Evolutionary conservation across 345 rosid species (phyloP), one percentile per base, ranked within the genome.

Genomic region (Hypericum androsaemum): DNA sequence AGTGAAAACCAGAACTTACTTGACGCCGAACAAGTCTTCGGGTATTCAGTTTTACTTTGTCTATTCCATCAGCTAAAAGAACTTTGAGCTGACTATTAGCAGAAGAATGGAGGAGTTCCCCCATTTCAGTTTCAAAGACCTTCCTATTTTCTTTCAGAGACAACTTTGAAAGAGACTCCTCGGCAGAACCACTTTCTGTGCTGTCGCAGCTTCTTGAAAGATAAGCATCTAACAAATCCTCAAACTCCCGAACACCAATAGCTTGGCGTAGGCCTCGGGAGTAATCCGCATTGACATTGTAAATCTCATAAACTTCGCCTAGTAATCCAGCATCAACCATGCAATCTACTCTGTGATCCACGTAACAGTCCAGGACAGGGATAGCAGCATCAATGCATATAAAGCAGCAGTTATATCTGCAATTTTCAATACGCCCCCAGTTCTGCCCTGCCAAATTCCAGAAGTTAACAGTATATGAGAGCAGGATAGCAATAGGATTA

Each of bases 161-260:
- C 28, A 35, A 28, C 63, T 14, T 35, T 61, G 47, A 49, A 7
- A 17, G 56, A 49, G 69, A 62, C 12, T 59, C 69, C 13, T 44
- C 41, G 6, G 12, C 50, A n/a, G 67, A 53, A 58, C 52, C 61
- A 57, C 35, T 37, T 47, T n/a, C 63, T 45, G 41, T 35, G 42
- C 54, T 47, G 49, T 53, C 14, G 37, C 61, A 62, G 36, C 46
- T 38, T 3, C 46, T 65, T 0, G 57, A 54, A 60, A 66, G 64
- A 69, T 71, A 67, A 50, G 47, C 36, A 39, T 59, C 64, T 48
- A 92, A 66, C 70, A 83, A 74, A 39, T 75, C 71, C 58, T 81
- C 80, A 62, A 92, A 92, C 60, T 92, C 98, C 56, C 84, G 67
- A 12, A 83, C 94, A 42, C 98, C 98, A 64, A 92, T 92, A 28